Evolutionary conservation across 495 filamentous ascomycete species (phyloP).

Genomic region (Astrothelium subdiscretum): DNA sequence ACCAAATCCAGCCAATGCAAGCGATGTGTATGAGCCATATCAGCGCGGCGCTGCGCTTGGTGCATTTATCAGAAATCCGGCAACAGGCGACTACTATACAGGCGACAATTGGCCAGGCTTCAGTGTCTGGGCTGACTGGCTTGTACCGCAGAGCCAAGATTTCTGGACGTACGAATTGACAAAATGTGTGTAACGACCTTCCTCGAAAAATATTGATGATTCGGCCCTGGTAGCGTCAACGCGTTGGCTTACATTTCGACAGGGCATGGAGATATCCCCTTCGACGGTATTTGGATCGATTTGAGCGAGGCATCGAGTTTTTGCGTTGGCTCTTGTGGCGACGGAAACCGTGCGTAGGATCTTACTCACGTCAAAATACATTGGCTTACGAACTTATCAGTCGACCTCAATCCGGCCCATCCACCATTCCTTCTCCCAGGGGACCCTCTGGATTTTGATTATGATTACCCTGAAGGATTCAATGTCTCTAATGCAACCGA

Average conservation of each 20-base stretch:
- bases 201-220: no score
- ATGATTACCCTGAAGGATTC: slow-evolving; percentile 13
- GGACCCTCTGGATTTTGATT: slow-evolving; percentile 9
- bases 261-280: slow-evolving; percentile 6
- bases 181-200: no score
- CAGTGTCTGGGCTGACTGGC: slow-evolving; percentile 10
- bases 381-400: no score
- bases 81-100: slow-evolving; percentile 10
- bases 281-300: slow-evolving; percentile 16
- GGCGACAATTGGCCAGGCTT: slow-evolving; percentile 16
- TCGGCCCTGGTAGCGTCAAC: no score
- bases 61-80: slow-evolving; percentile 13
- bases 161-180: slow-evolving; percentile 15
- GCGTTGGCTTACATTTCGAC: no score
- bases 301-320: slow-evolving; percentile 10
- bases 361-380: no score
- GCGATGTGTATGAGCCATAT: slow-evolving; percentile 11
- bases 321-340: slow-evolving; percentile 14
- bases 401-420: slow-evolving; percentile 13
- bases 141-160: slow-evolving; percentile 3
- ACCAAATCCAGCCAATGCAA: slow-evolving; percentile 8
- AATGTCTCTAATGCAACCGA: slow-evolving; percentile 16
- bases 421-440: slow-evolving; percentile 11
- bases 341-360: neutral
- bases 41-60: slow-evolving; percentile 4